phyloP scores from a whole-genome alignment of 805 yeast species.

The Teunomyces kruisii region DNA sequence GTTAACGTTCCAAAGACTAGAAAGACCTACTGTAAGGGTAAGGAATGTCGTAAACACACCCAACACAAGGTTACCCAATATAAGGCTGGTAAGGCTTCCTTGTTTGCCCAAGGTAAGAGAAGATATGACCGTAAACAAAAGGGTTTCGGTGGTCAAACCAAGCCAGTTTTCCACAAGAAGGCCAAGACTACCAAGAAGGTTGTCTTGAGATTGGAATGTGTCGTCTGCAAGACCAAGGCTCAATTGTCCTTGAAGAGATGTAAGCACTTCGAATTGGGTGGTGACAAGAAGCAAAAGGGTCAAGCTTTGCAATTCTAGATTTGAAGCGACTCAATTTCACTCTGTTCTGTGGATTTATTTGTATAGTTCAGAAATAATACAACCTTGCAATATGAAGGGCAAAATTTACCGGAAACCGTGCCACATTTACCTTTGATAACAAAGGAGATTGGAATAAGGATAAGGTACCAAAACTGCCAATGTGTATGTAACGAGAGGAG shows the following conservation, averaged over 20 bases:
- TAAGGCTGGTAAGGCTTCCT: slow-evolving; percentile 99
- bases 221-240: slow-evolving; percentile 96
- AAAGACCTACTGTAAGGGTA: slow-evolving; percentile 99
- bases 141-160: slow-evolving; percentile 99
- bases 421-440: too few relatives aligned
- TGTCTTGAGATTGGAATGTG: slow-evolving; percentile 98
- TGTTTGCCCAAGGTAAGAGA: slow-evolving; percentile 99
- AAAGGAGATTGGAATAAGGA: too few relatives aligned
- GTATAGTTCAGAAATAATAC: slow-evolving; percentile 5
- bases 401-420: neutral
- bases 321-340: slow-evolving; percentile 4
- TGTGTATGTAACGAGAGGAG: too few relatives aligned
- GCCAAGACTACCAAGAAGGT: slow-evolving; percentile 99
- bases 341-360: slow-evolving; percentile 4
- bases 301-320: slow-evolving; percentile 98
- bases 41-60: slow-evolving; percentile 98
- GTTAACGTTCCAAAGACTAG: slow-evolving; percentile 99
- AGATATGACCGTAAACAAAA: slow-evolving; percentile 99
- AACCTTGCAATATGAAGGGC: slow-evolving; percentile 1
- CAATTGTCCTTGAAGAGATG: slow-evolving; percentile 98
- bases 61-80: slow-evolving; percentile 99
- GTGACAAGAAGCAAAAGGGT: slow-evolving; percentile 99
- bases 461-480: too few relatives aligned
- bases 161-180: slow-evolving; percentile 99
- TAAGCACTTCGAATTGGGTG: slow-evolving; percentile 99